Evolutionary conservation across 352 stramenopile species (phyloP).

Genomic region (Pseudoperonospora humuli): DNA sequence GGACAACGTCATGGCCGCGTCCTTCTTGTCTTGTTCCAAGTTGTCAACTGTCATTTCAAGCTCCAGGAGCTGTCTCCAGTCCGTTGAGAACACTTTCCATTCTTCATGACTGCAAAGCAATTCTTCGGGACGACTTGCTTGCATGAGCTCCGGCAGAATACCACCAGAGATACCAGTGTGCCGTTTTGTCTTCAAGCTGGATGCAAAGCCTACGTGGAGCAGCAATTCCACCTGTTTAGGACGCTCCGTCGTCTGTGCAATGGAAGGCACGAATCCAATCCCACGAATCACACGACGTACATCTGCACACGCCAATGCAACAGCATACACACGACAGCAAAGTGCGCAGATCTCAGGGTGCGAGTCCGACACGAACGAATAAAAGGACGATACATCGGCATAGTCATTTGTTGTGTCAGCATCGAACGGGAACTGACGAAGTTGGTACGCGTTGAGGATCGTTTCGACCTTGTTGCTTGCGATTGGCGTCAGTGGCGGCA

Average conservation of each 20-base stretch:
- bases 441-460: slow-evolving; percentile 55
- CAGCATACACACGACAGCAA: slow-evolving; percentile 67
- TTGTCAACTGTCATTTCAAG: slow-evolving; percentile 51
- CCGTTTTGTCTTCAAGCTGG: slow-evolving; percentile 32
- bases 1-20: slow-evolving; percentile 5
- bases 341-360: slow-evolving; percentile 73
- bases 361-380: slow-evolving; percentile 76
- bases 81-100: slow-evolving; percentile 47
- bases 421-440: slow-evolving; percentile 71
- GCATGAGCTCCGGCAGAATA: slow-evolving; percentile 17
- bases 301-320: slow-evolving; percentile 51
- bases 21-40: slow-evolving; percentile 30
- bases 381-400: slow-evolving; percentile 75
- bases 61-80: slow-evolving; percentile 47
- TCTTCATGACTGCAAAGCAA: slow-evolving; percentile 46
- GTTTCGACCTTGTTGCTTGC: slow-evolving; percentile 31
- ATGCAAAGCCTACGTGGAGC: slow-evolving; percentile 64
- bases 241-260: slow-evolving; percentile 39
- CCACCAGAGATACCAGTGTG: background rate
- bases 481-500: slow-evolving; percentile 10
- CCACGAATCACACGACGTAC: slow-evolving; percentile 46
- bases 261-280: slow-evolving; percentile 52
- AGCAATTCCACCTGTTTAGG: slow-evolving; percentile 46
- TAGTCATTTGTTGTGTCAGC: slow-evolving; percentile 63
- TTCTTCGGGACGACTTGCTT: slow-evolving; percentile 25